These are phyloP conservation scores for Huntiella bhutanensis DNA, from an alignment of 2,329 filamentous ascomycete genomes.

Conservation along the genomic window DNA sequence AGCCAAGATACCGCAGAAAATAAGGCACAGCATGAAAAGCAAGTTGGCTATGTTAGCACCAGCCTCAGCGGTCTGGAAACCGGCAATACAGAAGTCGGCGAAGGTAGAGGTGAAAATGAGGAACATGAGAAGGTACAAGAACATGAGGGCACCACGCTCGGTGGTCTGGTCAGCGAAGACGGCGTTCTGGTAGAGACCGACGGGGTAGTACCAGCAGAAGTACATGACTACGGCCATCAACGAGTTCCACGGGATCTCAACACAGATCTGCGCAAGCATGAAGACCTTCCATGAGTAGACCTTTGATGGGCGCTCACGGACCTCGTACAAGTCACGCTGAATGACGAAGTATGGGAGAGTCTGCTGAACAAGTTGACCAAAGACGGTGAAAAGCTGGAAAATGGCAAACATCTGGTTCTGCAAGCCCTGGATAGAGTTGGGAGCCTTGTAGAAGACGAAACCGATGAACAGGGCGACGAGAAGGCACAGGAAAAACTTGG, in stretches of 20 bases:
- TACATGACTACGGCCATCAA: conserved; percentile 60
- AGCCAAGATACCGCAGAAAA: conserved; percentile 61
- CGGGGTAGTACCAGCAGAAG: conserved; percentile 71
- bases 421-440: conserved; percentile 54
- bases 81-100: conserved; percentile 57
- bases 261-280: conserved; percentile 63
- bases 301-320: conserved; percentile 67
- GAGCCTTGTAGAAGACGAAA: conserved; percentile 58
- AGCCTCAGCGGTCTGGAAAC: conserved; percentile 54
- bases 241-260: conserved; percentile 72
- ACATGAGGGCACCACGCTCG: conserved; percentile 60
- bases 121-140: conserved; percentile 57
- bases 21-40: conserved; percentile 51
- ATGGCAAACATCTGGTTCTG: conserved; percentile 77
- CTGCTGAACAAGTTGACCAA: conserved; percentile 60
- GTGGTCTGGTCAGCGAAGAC: conserved; percentile 37
- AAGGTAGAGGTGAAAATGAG: conserved; percentile 69
- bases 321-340: conserved; percentile 66
- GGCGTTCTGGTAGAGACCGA: conserved; percentile 58
- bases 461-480: conserved; percentile 57
- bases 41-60: conserved; percentile 61
- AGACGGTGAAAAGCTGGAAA: conserved; percentile 68
- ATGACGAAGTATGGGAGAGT: conserved; percentile 76
- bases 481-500: conserved; percentile 51
- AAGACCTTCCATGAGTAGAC: conserved; percentile 75